Evolutionary conservation across 371 early-diverging fungal genomes (phyloP), one percentile per base, ranked within the genome.

Genomic region (Mortierella sp.): DNA sequence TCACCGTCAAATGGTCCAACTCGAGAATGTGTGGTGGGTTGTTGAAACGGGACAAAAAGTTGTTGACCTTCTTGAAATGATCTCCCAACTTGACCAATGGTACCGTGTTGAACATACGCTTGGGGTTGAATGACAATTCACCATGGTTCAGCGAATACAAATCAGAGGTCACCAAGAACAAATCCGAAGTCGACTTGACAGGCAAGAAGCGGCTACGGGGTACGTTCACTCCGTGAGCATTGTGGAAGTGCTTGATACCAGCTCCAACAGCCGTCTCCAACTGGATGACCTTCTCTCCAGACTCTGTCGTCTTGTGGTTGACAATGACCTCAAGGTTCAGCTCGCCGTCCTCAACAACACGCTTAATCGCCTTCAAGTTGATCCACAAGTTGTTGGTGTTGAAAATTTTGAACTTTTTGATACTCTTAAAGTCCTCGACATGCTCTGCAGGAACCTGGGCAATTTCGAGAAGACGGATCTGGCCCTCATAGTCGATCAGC

Each of bases 381-480:
- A 99, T 93, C 99, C 99, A 99, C 81, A 99, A 80, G 87, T 99
- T 99, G 90, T 99, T 99, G 68, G 99, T 99, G 91, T 99, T 99
- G 90, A 99, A 99, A 77, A 99, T 99, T 90, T 98, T 97, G 88
- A 99, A 99, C 88, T 99, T 99, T 82, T 98, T 97, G 84, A 99
- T 92, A 66, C 96, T 96, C 82, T 99, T 99, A 87, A 99, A 99
- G 76, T 99, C 99, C 73, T 97, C 97, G 25, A 98, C 95, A 73
- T 98, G 95, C 70, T 95, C 95, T 51, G 90, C 83, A 18, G 99
- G 99, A 6, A 99, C 99, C 84, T 99, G 99, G 21, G 99, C 99
- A 80, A 99, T 98, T 87, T 99, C 99, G 50, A 99, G 90, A 44
- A 99, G 90, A 51, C 97, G 93, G 66, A 99, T 92, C 52, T 88